Conservation (phyloP, 768 basidiomycete species). For the Leccinellum rugosiceps region DNA sequence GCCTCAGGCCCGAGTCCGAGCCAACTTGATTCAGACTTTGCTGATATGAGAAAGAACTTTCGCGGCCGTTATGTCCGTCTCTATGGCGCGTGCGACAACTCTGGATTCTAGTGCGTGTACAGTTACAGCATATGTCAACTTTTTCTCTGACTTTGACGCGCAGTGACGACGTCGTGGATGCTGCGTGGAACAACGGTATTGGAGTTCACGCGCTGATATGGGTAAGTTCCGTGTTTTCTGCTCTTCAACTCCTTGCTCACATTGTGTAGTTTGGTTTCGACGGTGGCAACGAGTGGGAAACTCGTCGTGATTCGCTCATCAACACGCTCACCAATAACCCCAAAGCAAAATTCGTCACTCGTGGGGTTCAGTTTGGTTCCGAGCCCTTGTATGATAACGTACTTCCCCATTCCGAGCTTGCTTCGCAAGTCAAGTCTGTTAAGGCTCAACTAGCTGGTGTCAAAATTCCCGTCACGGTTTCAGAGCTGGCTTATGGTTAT, state of each 20-base stretch:
- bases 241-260: neutral
- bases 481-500: conserved; percentile 62
- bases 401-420: conserved; percentile 46
- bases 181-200: conserved; percentile 64
- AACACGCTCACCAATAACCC: conserved; percentile 53
- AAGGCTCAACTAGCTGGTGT: conserved; percentile 49
- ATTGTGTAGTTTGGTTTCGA: conserved; percentile 35
- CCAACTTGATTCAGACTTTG: conserved; percentile 53
- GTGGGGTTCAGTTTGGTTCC: conserved; percentile 67
- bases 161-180: conserved; percentile 60
- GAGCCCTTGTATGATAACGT: conserved; percentile 65
- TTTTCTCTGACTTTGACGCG: conserved; percentile 15
- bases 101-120: conserved; percentile 36
- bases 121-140: neutral
- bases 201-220: conserved; percentile 75
- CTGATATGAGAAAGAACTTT: conserved; percentile 56
- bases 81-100: conserved; percentile 39
- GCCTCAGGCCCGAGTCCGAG: conserved; percentile 52
- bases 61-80: conserved; percentile 62
- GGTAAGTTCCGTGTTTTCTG: conserved; percentile 39
- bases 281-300: conserved; percentile 46
- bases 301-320: conserved; percentile 52
- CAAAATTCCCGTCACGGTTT: conserved; percentile 67
- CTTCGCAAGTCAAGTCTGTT: conserved; percentile 46
- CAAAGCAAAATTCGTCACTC: conserved; percentile 62